Base-by-base conservation (phyloP, 148 eudicot genomes). In the Rhododendron simsii region DNA sequence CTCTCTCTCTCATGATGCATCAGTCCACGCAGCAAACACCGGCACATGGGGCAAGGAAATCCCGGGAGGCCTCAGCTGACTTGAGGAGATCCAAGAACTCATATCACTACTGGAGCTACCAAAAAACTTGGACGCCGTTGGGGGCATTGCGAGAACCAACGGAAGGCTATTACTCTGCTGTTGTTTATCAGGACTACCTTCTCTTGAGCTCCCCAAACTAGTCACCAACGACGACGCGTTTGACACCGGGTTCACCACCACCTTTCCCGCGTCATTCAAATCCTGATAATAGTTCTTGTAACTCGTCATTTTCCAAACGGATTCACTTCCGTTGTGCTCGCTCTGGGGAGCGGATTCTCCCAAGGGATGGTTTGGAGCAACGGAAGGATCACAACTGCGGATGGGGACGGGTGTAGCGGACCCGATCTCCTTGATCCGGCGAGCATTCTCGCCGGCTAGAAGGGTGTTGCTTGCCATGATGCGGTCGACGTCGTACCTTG, bases 381-480 rank as follows among this genome's bases (percentile, higher is more conserved):
- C 57, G 21, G 77, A 35, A 50, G 55, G 84, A 16, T 86, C 50
- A 5, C 55, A 74, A 53, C 57, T 81, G 16, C 57, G 53, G 74
- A 55, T 30, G 10, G 85, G 85, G 74, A 67, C 35, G 15, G 83
- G 85, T 23, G 35, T 76, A 3, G 26, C 15, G 12, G 81, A 48
- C 8, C 16, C 69, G 12, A 83, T 67, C 67, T 86, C 95, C 67
- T 93, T 96, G 91, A 86, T 92, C 30, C 96, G 90, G 65, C 94
- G 84, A 2, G 99, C 99, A 41, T 90, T 84, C 84, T 96, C 99
- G 44, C 95, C 94, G 0, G 97, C 93, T 59, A 96, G 87, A 41
- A 96, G 94, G 79, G 92, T 93, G 82, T 87, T 94, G 86, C 98
- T 96, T 28, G 92, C 94, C 93, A 96, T 94, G 87, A 96, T 96